Percentiles rank a stretch among this genome's conserved stretches.
phyloP scores from a whole-genome alignment of 2,329 filamentous ascomycete genomes.

The Calonectria leucothoes region DNA sequence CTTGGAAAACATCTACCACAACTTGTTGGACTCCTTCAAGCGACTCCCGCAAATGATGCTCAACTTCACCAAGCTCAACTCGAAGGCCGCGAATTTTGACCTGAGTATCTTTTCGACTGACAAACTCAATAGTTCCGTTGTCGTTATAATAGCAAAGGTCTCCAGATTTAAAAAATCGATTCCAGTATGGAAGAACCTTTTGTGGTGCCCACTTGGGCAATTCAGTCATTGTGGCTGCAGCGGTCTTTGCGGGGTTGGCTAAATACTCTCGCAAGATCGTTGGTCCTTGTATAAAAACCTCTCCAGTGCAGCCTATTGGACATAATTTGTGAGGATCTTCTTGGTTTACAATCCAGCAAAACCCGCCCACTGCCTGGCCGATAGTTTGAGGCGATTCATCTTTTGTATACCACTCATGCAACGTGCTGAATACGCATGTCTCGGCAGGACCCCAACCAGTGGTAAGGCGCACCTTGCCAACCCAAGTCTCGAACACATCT shows the following conservation, averaged over 20 bases:
- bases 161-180: background rate
- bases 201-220: background rate
- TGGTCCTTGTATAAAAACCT: constrained; percentile 36
- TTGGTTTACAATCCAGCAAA: background rate
- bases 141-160: background rate
- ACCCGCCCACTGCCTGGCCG: background rate
- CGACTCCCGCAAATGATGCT: background rate
- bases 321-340: background rate
- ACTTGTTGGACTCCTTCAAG: background rate
- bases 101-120: background rate
- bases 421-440: background rate
- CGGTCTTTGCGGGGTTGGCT: background rate
- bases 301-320: constrained; percentile 37
- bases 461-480: background rate
- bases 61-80: background rate
- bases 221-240: background rate
- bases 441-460: background rate
- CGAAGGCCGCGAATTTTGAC: background rate
- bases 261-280: background rate
- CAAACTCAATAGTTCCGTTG: background rate
- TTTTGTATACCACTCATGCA: background rate
- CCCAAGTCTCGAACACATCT: constrained; percentile 24
- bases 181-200: background rate
- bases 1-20: background rate
- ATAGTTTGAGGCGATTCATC: background rate